These are phyloP conservation scores for Penicillium psychrofluorescens DNA, from an alignment of 495 filamentous ascomycete species.

Conservation along the genomic window DNA sequence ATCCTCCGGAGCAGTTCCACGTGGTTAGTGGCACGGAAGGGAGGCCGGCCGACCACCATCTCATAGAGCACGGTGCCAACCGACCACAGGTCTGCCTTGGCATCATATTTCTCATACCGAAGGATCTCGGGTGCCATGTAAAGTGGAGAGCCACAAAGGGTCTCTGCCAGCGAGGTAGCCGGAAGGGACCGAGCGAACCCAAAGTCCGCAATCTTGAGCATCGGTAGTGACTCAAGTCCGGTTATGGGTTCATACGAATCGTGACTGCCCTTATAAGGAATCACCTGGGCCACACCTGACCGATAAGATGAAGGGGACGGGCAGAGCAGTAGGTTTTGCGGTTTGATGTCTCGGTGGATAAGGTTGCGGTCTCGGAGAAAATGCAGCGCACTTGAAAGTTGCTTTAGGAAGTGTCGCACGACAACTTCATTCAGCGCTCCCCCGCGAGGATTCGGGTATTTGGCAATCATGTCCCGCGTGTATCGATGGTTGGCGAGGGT, in stretches of 20 bases:
- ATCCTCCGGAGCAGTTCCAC: slow-evolving; percentile 90
- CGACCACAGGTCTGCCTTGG: slow-evolving; percentile 95
- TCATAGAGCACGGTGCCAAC: slow-evolving; percentile 92
- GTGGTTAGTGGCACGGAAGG: slow-evolving; percentile 88
- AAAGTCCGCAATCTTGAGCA: slow-evolving; percentile 96
- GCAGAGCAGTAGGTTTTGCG: slow-evolving; percentile 87
- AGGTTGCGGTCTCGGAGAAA: slow-evolving; percentile 79
- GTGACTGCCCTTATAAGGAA: slow-evolving; percentile 59
- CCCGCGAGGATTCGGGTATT: slow-evolving; percentile 75
- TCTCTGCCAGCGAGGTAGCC: slow-evolving; percentile 84
- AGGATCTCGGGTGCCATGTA: slow-evolving; percentile 99
- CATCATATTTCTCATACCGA: slow-evolving; percentile 94
- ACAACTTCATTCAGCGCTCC: slow-evolving; percentile 90
- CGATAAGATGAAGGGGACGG: slow-evolving; percentile 66
- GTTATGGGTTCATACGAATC: slow-evolving; percentile 72
- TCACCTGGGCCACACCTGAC: slow-evolving; percentile 36
- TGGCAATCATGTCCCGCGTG: slow-evolving; percentile 76
- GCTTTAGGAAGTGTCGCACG: slow-evolving; percentile 91
- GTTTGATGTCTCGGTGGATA: slow-evolving; percentile 96
- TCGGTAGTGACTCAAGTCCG: slow-evolving; percentile 80
- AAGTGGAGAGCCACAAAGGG: slow-evolving; percentile 92
- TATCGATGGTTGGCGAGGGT: slow-evolving; percentile 65
- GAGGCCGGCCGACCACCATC: slow-evolving; percentile 86
- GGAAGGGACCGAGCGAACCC: slow-evolving; percentile 91
- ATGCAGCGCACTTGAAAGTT: slow-evolving; percentile 84